Conservation (phyloP, 331 rosid genomes). For the Erythrophleum ivorense region DNA sequence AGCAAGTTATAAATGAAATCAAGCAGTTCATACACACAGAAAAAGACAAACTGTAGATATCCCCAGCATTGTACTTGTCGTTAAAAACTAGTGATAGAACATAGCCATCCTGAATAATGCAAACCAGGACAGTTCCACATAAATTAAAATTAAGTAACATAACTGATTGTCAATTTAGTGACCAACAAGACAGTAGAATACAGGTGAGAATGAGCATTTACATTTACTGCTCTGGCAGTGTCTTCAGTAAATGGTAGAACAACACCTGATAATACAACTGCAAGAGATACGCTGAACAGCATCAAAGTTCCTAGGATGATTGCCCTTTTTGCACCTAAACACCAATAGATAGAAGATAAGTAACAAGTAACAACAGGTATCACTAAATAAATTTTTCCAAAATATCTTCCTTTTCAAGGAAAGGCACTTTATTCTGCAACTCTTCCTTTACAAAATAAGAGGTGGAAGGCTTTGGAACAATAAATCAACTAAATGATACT, state of each 20-base stretch:
- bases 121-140: not conserved
- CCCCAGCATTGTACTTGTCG: too few relatives aligned
- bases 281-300: slow-evolving; percentile 67
- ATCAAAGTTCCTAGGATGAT: slow-evolving; percentile 63
- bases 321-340: slow-evolving; percentile 69
- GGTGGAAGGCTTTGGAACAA: not conserved
- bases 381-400: slow-evolving; percentile 6
- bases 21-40: not conserved
- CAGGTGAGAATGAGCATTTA: slow-evolving; percentile 47
- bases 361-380: not conserved
- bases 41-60: not conserved
- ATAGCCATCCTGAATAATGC: slow-evolving; percentile 10
- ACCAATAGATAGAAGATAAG: slow-evolving; percentile 37
- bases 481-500: slow-evolving; percentile 13
- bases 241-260: slow-evolving; percentile 80
- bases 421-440: not conserved
- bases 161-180: slow-evolving; percentile 13
- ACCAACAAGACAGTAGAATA: slow-evolving; percentile 16
- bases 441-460: not conserved
- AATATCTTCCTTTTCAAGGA: slow-evolving; percentile 21
- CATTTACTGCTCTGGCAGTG: slow-evolving; percentile 86
- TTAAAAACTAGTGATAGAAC: not conserved
- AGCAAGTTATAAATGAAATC: not conserved
- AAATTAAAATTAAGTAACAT: slow-evolving; percentile 23
- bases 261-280: slow-evolving; percentile 57